These are phyloP conservation scores for Fusarium torulosum DNA, from an alignment of 2,329 filamentous ascomycete species.

Conservation along the genomic window DNA sequence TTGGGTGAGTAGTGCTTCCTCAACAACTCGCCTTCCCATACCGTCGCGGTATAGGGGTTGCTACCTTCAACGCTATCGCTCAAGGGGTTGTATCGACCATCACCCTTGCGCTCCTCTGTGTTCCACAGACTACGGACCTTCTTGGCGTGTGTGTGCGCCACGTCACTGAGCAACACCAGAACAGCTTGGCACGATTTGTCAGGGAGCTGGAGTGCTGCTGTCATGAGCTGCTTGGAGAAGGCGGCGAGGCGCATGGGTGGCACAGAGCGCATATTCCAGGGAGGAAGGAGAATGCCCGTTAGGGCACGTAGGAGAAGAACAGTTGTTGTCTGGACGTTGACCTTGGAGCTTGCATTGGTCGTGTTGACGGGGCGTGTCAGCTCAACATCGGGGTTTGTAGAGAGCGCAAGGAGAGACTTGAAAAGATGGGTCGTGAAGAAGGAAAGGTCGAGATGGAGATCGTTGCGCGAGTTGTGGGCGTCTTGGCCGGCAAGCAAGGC, in stretches of 20 bases:
- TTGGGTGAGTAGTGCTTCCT: conserved; percentile 87
- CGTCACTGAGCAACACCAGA: conserved; percentile 80
- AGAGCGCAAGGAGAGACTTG: conserved; percentile 82
- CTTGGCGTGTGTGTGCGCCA: conserved; percentile 83
- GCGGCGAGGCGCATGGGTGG: conserved; percentile 89
- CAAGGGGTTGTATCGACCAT: conserved; percentile 84
- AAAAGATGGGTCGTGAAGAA: conserved; percentile 98
- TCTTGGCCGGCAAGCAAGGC: conserved; percentile 97
- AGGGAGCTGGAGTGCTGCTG: conserved; percentile 83
- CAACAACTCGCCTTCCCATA: conserved; percentile 94
- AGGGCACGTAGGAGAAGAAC: conserved; percentile 91
- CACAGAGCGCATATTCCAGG: conserved; percentile 77
- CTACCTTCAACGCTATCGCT: conserved; percentile 82
- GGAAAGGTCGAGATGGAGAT: conserved; percentile 88
- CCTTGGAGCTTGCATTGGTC: conserved; percentile 67
- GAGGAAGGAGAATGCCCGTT: conserved; percentile 82
- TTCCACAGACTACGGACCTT: conserved; percentile 92
- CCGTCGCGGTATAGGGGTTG: conserved; percentile 89
- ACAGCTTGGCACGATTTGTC: conserved; percentile 89
- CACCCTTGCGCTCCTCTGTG: conserved; percentile 91
- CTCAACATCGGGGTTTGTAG: conserved; percentile 88
- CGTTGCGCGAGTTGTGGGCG: conserved; percentile 82
- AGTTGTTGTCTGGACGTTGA: conserved; percentile 95
- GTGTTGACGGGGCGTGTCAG: conserved; percentile 66
- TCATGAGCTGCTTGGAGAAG: conserved; percentile 92